Percentiles rank a stretch among this genome's conserved stretches.
Conservation (phyloP, 148 eudicot genomes). For the Rhododendron kiyosumense region DNA sequence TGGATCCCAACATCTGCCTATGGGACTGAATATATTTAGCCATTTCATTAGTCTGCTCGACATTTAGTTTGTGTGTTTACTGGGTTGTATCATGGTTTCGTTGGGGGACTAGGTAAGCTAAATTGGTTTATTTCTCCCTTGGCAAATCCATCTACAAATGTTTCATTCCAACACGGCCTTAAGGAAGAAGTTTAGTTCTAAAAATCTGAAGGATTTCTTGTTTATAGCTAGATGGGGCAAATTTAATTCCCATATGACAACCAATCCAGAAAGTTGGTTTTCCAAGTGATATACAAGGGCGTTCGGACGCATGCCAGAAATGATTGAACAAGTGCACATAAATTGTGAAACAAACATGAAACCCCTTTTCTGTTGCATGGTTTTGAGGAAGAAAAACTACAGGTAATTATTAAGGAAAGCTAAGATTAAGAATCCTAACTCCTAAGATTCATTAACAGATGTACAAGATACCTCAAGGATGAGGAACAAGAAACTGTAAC, state of each 20-base stretch:
- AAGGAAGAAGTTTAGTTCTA: not conserved
- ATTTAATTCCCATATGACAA: not conserved
- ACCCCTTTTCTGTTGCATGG: not conserved
- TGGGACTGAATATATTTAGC: not conserved
- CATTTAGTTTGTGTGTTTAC: not conserved
- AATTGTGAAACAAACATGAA: not conserved
- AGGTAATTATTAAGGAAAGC: not conserved
- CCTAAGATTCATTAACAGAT: not conserved
- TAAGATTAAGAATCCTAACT: not conserved
- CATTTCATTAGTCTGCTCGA: not conserved
- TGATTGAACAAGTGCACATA: not conserved
- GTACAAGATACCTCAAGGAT: not conserved
- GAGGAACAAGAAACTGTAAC: not conserved
- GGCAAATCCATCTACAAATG: not conserved
- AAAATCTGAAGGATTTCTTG: not conserved
- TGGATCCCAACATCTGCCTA: not conserved
- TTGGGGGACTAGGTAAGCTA: not conserved
- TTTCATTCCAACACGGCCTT: not conserved
- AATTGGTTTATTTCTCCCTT: not conserved
- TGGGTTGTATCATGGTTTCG: not conserved
- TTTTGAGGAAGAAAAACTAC: not conserved
- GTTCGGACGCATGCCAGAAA: not conserved
- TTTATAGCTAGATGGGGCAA: not conserved
- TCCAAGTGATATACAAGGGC: not conserved
- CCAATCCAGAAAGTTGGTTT: not conserved